Base-by-base conservation (phyloP, 2,329 filamentous ascomycete species). In the Alternaria burnsii region DNA sequence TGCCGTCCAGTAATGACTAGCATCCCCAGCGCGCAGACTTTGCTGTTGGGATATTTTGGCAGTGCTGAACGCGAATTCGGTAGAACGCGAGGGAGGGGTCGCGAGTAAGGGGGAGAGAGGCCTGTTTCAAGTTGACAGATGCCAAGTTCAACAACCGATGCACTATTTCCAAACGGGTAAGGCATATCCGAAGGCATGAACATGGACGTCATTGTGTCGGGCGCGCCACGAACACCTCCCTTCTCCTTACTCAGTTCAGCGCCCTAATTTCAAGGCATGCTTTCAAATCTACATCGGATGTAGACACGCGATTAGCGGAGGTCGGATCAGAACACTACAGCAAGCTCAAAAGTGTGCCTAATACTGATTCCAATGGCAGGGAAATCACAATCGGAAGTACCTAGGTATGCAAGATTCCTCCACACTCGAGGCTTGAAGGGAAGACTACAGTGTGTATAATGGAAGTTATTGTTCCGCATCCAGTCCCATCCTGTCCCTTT, bases 1-100 rank as follows among this genome's bases (percentile, higher is more conserved):
- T 55, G 51, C 56, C 56, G 51, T 18, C 22, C 12, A 36, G 24
- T 55, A 43, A 22, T 42, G 43, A 41, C 56, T 28, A 26, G 56
- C 56, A 55, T 55, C 9, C 36, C 56, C 43, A 42, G 43, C 20
- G 32, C 41, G 42, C 41, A 34, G 38, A 36, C 22, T 51, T 4
- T 58, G 41, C 41, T 47, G 41, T 58, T 46, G 55, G 55, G 41
- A 18, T 54, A 11, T 18, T 38, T 38, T 30, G 18, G n/a, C 34
- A 38, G 34, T 14, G 11, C 41, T 47, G 55, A 12, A 36, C 20
- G 38, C 42, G 50, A 30, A 34, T 40, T 54, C 18, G 42, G 47
- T 22, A 18, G 47, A 38, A 16, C 18, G 18, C 34, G 32, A 54
- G 52, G 40, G 24, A 42, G 40, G 40, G 32, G 32, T n/a, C 34